Evolutionary conservation across 805 yeast genomes (phyloP).

Genomic region (Candida jianshihensis): DNA sequence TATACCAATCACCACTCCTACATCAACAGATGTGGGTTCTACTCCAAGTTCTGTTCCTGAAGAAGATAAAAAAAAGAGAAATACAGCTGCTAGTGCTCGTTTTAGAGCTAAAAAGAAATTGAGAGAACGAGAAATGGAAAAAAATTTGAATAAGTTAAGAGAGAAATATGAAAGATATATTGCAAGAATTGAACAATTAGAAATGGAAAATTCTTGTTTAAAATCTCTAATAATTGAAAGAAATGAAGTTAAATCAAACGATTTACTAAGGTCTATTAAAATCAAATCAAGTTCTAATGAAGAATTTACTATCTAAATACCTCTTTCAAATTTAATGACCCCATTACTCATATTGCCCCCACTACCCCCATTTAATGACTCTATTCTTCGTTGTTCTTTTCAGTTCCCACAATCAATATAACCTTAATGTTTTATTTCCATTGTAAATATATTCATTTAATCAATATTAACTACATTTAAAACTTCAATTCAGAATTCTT

Average conservation of each 20-base stretch:
- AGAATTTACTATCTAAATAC: too few species aligned
- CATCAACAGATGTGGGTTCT: constrained; percentile 4
- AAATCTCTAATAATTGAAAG: constrained; percentile 47
- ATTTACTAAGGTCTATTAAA: constrained; percentile 30
- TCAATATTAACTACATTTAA: too few species aligned
- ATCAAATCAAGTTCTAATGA: constrained; percentile 19
- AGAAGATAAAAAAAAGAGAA: constrained; percentile 46
- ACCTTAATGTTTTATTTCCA: too few species aligned
- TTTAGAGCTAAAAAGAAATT: constrained; percentile 56
- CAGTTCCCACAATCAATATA: too few species aligned
- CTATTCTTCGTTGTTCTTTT: too few species aligned
- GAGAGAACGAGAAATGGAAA: constrained; percentile 54
- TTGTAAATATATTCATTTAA: too few species aligned
- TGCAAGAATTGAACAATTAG: constrained; percentile 41
- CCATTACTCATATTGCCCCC: too few species aligned
- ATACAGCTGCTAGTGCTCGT: constrained; percentile 61
- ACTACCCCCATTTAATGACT: too few species aligned
- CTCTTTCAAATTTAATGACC: too few species aligned
- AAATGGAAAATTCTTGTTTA: constrained; percentile 55
- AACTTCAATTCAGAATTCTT: too few species aligned
- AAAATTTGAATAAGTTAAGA: constrained; percentile 33
- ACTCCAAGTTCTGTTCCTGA: constrained; percentile 3
- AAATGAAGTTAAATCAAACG: constrained; percentile 35
- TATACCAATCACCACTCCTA: not conserved
- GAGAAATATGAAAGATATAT: constrained; percentile 41